Conservation (phyloP, 1,284 basidiomycete genomes). For the Chalciporus sp. region DNA sequence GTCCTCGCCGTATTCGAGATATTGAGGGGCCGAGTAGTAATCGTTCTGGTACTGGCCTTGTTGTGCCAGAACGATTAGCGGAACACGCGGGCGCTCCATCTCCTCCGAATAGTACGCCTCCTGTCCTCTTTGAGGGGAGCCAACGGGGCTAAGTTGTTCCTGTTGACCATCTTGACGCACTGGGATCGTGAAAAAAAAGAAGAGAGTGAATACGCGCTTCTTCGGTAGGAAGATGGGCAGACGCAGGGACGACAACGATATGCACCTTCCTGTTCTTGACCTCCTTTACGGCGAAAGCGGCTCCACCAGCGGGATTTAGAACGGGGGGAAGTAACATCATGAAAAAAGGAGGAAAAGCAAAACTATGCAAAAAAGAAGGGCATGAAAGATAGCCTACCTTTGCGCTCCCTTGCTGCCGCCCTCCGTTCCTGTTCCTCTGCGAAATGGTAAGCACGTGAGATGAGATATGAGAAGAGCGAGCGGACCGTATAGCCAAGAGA, state of each 20-base stretch:
- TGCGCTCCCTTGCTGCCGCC: conserved; percentile 64
- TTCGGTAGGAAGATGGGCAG: conserved; percentile 5
- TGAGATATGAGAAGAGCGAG: conserved; percentile 5
- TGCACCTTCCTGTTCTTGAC: conserved; percentile 39
- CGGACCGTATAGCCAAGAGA: conserved; percentile 74
- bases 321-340: conserved; percentile 30
- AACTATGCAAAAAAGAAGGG: conserved; percentile 31
- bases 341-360: conserved; percentile 36
- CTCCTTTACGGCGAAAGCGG: conserved; percentile 33
- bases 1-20: conserved; percentile 22
- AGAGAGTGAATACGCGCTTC: conserved; percentile 17
- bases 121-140: conserved; percentile 3
- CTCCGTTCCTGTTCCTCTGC: conserved; percentile 64
- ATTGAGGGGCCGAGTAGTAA: conserved; percentile 29
- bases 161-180: conserved; percentile 11
- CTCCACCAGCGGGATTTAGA: conserved; percentile 39
- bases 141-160: background rate
- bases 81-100: conserved; percentile 46
- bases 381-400: conserved; percentile 67
- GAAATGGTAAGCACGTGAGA: background rate
- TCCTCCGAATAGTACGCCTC: conserved; percentile 22
- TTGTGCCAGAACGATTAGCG: conserved; percentile 58
- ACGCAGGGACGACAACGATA: conserved; percentile 27
- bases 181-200: conserved; percentile 10
- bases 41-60: conserved; percentile 43